Conservation (phyloP, 805 yeast species). For the Kodamaea sagamina region DNA sequence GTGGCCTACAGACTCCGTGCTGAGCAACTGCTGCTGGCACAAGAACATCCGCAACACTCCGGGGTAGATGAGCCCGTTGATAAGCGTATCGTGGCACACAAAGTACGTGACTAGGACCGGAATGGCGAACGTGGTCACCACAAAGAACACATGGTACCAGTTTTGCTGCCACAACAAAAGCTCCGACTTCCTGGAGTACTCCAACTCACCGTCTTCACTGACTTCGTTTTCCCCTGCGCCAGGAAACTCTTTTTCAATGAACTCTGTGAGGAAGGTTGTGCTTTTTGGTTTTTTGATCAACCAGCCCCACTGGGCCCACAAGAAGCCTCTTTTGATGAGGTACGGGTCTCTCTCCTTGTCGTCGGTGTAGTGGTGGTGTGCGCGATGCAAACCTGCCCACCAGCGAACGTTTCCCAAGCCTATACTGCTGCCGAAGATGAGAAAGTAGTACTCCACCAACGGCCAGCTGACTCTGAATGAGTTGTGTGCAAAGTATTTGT, state of each 20-base stretch:
- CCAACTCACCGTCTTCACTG: slow-evolving; percentile 14
- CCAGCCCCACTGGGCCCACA: slow-evolving; percentile 90
- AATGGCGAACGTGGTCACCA: slow-evolving; percentile 31
- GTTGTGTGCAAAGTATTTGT: slow-evolving; percentile 44
- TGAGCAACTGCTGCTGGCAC: slow-evolving; percentile 78
- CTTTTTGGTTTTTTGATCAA: slow-evolving; percentile 60
- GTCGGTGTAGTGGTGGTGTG: slow-evolving; percentile 81
- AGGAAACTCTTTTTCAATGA: slow-evolving; percentile 41
- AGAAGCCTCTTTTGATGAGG: slow-evolving; percentile 75
- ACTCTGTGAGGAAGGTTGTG: slow-evolving; percentile 32
- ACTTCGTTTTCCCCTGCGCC: not conserved
- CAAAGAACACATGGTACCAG: slow-evolving; percentile 28
- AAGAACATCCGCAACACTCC: slow-evolving; percentile 71
- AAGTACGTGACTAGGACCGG: slow-evolving; percentile 31
- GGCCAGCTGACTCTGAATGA: slow-evolving; percentile 31
- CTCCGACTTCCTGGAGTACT: slow-evolving; percentile 7
- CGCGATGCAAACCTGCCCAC: slow-evolving; percentile 85
- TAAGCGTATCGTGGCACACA: slow-evolving; percentile 31
- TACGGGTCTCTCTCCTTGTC: slow-evolving; percentile 91
- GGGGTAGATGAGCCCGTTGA: slow-evolving; percentile 57
- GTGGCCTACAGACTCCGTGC: slow-evolving; percentile 84
- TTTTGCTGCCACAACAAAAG: slow-evolving; percentile 40
- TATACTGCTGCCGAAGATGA: slow-evolving; percentile 67
- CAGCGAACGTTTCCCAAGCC: slow-evolving; percentile 75
- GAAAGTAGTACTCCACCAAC: slow-evolving; percentile 50